These are phyloP conservation scores for Lophiostoma macrostomum DNA, from an alignment of 495 filamentous ascomycete genomes.

Conservation along the genomic window DNA sequence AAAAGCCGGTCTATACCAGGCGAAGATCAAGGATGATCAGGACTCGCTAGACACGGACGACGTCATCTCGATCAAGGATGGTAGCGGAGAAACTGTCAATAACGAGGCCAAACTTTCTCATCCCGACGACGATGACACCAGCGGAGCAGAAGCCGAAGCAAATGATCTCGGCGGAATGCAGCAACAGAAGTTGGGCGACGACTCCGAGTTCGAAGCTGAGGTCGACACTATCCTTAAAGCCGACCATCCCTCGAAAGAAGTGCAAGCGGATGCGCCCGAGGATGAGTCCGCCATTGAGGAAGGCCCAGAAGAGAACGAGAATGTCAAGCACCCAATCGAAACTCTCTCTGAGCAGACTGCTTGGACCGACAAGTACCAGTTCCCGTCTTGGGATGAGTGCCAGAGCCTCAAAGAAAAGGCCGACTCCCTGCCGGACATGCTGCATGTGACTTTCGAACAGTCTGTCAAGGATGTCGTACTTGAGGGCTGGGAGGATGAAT, in stretches of 20 bases:
- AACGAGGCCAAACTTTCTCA: constrained; percentile 9
- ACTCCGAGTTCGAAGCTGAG: neutral
- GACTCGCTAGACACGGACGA: too few species aligned
- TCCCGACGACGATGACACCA: constrained; percentile 8
- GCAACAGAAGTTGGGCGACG: constrained; percentile 1
- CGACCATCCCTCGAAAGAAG: constrained; percentile 3
- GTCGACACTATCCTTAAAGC: constrained; percentile 8
- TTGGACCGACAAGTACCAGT: constrained; percentile 9
- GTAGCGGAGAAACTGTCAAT: constrained; percentile 4
- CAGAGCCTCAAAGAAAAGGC: constrained; percentile 24
- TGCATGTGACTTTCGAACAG: constrained; percentile 45
- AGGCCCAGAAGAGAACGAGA: neutral
- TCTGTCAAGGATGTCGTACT: constrained; percentile 38
- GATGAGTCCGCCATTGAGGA: constrained; percentile 9
- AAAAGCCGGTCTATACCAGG: too few species aligned
- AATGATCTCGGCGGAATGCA: neutral
- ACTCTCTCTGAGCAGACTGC: constrained; percentile 1
- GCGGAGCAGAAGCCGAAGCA: neutral
- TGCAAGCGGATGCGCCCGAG: neutral
- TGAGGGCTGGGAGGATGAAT: constrained; percentile 46
- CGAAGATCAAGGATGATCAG: too few species aligned
- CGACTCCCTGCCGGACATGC: constrained; percentile 40
- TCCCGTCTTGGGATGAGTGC: constrained; percentile 21
- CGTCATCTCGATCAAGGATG: neutral
- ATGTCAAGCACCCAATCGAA: constrained; percentile 1